A percentile compares a stretch with the other conserved stretches of the same genome.
Evolutionary conservation across 768 basidiomycete genomes (phyloP).

Genomic region (Mycena leptocephala): DNA sequence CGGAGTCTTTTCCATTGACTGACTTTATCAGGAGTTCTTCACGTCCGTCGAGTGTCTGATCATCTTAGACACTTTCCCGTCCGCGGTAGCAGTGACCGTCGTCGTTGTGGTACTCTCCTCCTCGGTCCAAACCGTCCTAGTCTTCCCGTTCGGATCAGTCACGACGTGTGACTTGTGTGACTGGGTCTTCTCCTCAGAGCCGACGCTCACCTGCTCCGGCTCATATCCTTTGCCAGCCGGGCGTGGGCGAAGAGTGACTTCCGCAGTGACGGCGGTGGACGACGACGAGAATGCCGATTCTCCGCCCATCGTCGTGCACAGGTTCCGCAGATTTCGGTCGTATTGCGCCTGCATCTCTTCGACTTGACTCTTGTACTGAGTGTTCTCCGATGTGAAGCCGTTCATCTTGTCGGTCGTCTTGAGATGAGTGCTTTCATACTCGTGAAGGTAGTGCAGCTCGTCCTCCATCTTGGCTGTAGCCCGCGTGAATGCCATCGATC

Average conservation of each 20-base stretch:
- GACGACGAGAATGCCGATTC: not conserved
- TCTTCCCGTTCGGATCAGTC: not conserved
- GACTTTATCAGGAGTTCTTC: not conserved
- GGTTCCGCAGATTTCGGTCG: not conserved
- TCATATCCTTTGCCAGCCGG: not conserved
- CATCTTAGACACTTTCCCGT: not conserved
- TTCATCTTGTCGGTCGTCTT: not conserved
- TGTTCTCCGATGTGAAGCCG: not conserved
- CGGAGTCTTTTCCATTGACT: too few species aligned
- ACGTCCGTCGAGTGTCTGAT: not conserved
- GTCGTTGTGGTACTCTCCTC: not conserved
- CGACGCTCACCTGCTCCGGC: not conserved
- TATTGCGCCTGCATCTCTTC: conserved; percentile 4
- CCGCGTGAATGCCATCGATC: conserved; percentile 3
- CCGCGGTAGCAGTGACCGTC: conserved; percentile 2
- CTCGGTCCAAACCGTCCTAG: not conserved
- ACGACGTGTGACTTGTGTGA: not conserved
- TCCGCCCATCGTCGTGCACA: not conserved
- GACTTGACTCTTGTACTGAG: not conserved
- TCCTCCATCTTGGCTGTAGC: conserved; percentile 1
- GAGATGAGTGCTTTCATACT: not conserved
- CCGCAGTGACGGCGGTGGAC: not conserved
- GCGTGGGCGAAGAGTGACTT: conserved; percentile 11
- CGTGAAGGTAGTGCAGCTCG: conserved; percentile 7
- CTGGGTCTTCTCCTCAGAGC: conserved; percentile 5